Conservation (phyloP, 495 filamentous ascomycete species). For the Cetradonia linearis region DNA sequence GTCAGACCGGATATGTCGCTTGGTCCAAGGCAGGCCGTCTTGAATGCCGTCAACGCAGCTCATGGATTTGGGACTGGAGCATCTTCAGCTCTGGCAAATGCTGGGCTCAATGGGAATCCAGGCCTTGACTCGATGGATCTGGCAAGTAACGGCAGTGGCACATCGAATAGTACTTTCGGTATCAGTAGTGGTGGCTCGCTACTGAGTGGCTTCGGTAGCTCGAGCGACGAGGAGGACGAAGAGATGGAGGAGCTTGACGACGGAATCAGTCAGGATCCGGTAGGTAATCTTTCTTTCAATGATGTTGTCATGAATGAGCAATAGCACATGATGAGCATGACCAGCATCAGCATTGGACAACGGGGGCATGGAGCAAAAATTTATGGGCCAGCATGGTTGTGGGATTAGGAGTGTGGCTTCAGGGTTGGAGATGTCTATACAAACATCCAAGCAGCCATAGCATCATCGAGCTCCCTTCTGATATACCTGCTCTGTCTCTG, state of each 20-base stretch:
- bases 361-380: background rate
- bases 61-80: slow-evolving; percentile 47
- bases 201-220: slow-evolving; percentile 91
- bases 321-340: slow-evolving; percentile 17
- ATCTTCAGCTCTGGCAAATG: slow-evolving; percentile 66
- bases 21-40: slow-evolving; percentile 52
- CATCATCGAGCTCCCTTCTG: slow-evolving; percentile 3
- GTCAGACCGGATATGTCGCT: slow-evolving; percentile 82
- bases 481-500: background rate
- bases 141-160: slow-evolving; percentile 52
- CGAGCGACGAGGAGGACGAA: slow-evolving; percentile 93
- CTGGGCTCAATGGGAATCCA: slow-evolving; percentile 53
- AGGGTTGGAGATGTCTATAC: slow-evolving; percentile 10
- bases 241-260: slow-evolving; percentile 86
- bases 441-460: slow-evolving; percentile 8
- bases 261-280: slow-evolving; percentile 48
- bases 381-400: background rate
- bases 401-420: slow-evolving; percentile 1
- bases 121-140: slow-evolving; percentile 71
- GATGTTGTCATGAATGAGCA: slow-evolving; percentile 46
- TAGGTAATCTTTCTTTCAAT: slow-evolving; percentile 52
- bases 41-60: slow-evolving; percentile 50
- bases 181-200: slow-evolving; percentile 54
- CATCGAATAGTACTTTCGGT: slow-evolving; percentile 55
- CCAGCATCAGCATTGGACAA: slow-evolving; percentile 5